These are phyloP conservation scores for Amanita thiersii DNA, from an alignment of 768 basidiomycete species.

Conservation along the genomic window DNA sequence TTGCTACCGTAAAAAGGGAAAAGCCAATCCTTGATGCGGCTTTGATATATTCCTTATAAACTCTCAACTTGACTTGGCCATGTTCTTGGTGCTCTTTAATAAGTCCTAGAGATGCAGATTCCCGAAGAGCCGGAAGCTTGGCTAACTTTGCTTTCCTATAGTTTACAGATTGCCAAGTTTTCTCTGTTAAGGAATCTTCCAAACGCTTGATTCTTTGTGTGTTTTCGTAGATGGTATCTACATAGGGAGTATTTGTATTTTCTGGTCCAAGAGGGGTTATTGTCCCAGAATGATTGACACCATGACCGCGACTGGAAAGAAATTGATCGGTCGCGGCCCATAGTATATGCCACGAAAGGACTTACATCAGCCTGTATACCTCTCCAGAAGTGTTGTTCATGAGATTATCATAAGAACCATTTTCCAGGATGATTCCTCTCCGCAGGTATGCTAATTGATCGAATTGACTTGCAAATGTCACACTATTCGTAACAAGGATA, in stretches of 20 bases:
- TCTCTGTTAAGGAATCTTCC: slow-evolving; percentile 37
- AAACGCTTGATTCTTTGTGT: neutral
- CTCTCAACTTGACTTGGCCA: slow-evolving; percentile 69
- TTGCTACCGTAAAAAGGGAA: slow-evolving; percentile 48
- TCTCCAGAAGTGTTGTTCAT: slow-evolving; percentile 55
- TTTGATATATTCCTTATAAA: slow-evolving; percentile 72
- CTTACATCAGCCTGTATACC: slow-evolving; percentile 70
- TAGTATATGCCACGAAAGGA: too few species aligned
- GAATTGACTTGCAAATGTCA: slow-evolving; percentile 75
- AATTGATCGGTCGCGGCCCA: too few species aligned
- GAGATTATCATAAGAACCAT: slow-evolving; percentile 54
- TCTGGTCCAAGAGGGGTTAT: slow-evolving; percentile 41
- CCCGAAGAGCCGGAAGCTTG: slow-evolving; percentile 27
- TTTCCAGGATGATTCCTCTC: slow-evolving; percentile 76
- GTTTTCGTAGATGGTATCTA: slow-evolving; percentile 7
- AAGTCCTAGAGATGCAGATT: slow-evolving; percentile 34
- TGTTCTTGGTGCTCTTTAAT: slow-evolving; percentile 70
- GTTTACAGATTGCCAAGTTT: slow-evolving; percentile 47
- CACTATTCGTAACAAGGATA: slow-evolving; percentile 79
- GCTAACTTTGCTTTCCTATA: slow-evolving; percentile 49
- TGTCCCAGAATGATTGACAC: slow-evolving; percentile 37
- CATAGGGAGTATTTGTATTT: slow-evolving; percentile 26
- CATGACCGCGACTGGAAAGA: slow-evolving; percentile 28
- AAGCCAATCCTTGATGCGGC: slow-evolving; percentile 76
- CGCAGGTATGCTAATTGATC: slow-evolving; percentile 71